A percentile compares a stretch with the other conserved stretches of the same genome.
Evolutionary conservation across 306 rosid species (phyloP).

Genomic region (Dryas alaskensis): DNA sequence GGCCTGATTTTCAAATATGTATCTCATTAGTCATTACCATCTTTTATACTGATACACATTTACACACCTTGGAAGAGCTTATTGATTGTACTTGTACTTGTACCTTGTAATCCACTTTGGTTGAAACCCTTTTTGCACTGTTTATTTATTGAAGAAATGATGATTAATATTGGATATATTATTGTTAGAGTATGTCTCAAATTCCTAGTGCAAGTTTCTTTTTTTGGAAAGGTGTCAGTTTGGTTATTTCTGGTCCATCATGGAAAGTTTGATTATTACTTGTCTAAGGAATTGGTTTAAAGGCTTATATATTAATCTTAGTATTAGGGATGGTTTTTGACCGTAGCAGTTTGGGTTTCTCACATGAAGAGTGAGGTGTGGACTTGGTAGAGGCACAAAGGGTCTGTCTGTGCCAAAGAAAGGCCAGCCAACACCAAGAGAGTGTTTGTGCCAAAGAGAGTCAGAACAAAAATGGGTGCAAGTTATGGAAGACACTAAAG

Average conservation of each 20-base stretch:
- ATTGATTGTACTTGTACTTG: not conserved
- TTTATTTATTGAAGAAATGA: not conserved
- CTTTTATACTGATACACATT: not conserved
- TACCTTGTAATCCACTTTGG: conserved; percentile 3
- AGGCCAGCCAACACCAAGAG: not conserved
- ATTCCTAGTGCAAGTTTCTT: not conserved
- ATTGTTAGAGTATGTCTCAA: not conserved
- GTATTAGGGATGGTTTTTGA: not conserved
- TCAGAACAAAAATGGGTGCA: not conserved
- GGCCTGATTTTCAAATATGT: not conserved
- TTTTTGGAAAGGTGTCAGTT: not conserved
- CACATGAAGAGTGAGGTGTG: not conserved
- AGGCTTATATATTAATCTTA: not conserved
- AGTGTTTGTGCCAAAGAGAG: not conserved
- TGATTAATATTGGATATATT: not conserved
- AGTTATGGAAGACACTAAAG: not conserved
- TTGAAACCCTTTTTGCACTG: not conserved
- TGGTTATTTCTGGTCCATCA: not conserved
- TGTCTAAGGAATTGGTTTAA: not conserved
- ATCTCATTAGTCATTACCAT: not conserved
- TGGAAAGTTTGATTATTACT: no score
- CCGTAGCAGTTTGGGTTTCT: not conserved
- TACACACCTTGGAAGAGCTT: not conserved
- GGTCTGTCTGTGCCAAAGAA: no score
- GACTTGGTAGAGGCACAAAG: not conserved